A percentile compares a stretch with the other conserved stretches of the same genome.
These are phyloP conservation scores for Xylariomycetidae sp. DNA, from an alignment of 2,329 filamentous ascomycete genomes.

Conservation along the genomic window DNA sequence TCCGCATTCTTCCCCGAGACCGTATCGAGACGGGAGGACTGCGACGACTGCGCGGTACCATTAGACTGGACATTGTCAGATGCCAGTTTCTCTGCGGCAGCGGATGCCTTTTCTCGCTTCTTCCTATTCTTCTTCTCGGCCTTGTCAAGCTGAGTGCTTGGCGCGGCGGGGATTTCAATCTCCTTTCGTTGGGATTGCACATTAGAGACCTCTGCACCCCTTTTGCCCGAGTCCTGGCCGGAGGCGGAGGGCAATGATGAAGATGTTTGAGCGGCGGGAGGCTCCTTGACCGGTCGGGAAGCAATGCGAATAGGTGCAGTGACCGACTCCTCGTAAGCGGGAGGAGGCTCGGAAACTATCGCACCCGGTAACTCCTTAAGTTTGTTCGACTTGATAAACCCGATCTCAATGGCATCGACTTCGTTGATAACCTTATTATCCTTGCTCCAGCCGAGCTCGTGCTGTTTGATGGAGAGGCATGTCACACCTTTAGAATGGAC, in stretches of 20 bases:
- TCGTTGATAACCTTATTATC: slow-evolving; percentile 83
- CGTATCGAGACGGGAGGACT: slow-evolving; percentile 28
- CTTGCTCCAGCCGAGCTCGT: slow-evolving; percentile 85
- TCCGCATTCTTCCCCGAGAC: slow-evolving; percentile 29
- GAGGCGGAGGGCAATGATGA: slow-evolving; percentile 14
- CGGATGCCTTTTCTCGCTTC: slow-evolving; percentile 52
- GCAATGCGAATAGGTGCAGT: slow-evolving; percentile 24
- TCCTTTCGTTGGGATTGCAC: slow-evolving; percentile 25
- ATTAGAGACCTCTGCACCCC: slow-evolving; percentile 16
- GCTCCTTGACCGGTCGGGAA: slow-evolving; percentile 20
- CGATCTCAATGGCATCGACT: slow-evolving; percentile 70
- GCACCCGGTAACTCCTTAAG: slow-evolving; percentile 51
- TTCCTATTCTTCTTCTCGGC: slow-evolving; percentile 28
- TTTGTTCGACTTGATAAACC: slow-evolving; percentile 69
- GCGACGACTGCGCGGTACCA: slow-evolving; percentile 29
- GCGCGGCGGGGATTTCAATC: slow-evolving; percentile 18
- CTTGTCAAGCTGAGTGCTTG: slow-evolving; percentile 26
- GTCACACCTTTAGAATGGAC: slow-evolving; percentile 99
- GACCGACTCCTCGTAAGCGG: slow-evolving; percentile 34
- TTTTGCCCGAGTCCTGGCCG: slow-evolving; percentile 20
- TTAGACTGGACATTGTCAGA: slow-evolving; percentile 36
- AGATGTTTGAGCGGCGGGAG: slow-evolving; percentile 17
- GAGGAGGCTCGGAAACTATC: slow-evolving; percentile 41
- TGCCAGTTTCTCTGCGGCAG: slow-evolving; percentile 38
- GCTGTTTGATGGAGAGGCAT: slow-evolving; percentile 77